Base-by-base conservation (phyloP, 768 basidiomycete genomes). In the Calvatia gigantea region DNA sequence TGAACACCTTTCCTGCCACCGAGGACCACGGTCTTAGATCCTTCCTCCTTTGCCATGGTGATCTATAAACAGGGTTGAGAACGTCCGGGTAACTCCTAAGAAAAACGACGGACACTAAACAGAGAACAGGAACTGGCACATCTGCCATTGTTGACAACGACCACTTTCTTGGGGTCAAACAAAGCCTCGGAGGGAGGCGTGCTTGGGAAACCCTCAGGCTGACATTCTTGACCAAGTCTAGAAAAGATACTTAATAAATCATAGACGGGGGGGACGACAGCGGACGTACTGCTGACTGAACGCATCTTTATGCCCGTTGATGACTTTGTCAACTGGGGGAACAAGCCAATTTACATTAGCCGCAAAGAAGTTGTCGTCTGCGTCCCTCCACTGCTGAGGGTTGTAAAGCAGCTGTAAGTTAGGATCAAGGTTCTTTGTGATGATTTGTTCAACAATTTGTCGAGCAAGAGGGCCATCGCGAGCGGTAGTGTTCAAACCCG, bases 21-120 rank as follows among this genome's bases (percentile, higher is more conserved):
- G 19, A 83, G 58, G 2, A 85, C 81, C 11, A 82, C 80, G 4
- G 78, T 83, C 61, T 73, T 80, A 15, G 75, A 72, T 23, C 80
- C 81, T 65, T 85, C 81, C 32, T 76, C 66, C 64, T 84, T 85
- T 12, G 75, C 67, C 83, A 86, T 83, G 19, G 82, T 80, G 53
- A 84, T 75, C 81, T 83, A 56, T 27, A 46, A 1, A n/a, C n/a
- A 31, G 6, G 52, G 3, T 38, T 44, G 54, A 37, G 29, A 33
- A 44, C 21, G 2, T 9, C 5, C 54, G 25, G 23, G 17, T 21
- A 7, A 33, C 12, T 4, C 56, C 9, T 6, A 60, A 61, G 65
- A 67, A 14, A 62, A 21, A 5, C n/a, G 3, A 71, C 73, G 29
- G 54, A 77, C 76, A 56, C 75, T 75, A 64, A 79, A 79, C 37